Evolutionary conservation across 208 protist genomes (phyloP).

Genomic region (Trypanosoma platydactyli): DNA sequence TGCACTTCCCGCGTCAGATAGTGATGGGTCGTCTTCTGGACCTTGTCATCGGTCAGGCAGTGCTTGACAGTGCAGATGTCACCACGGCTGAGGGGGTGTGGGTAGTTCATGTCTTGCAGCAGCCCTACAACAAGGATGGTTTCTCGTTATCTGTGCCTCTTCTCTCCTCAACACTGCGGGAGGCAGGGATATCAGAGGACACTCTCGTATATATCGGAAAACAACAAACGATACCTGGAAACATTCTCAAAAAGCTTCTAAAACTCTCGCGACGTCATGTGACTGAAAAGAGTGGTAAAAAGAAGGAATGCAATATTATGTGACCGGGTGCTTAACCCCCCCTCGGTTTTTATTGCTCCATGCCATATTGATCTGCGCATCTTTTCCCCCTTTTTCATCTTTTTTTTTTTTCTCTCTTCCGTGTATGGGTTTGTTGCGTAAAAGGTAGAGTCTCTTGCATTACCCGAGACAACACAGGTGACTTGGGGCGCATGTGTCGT

Average conservation of each 20-base stretch:
- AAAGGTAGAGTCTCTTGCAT: too few species aligned
- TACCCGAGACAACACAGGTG: too few species aligned
- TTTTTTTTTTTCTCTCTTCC: too few species aligned
- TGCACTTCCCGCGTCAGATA: constrained; percentile 51
- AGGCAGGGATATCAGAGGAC: constrained; percentile 5
- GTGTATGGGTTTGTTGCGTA: too few species aligned
- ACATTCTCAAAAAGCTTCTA: not conserved
- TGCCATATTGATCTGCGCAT: too few species aligned
- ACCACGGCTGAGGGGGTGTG: constrained; percentile 31
- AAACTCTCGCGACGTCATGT: not conserved
- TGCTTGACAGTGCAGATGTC: constrained; percentile 39
- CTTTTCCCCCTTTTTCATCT: too few species aligned
- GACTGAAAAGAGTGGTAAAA: too few species aligned
- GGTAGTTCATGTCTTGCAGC: constrained; percentile 48
- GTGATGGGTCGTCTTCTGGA: constrained; percentile 69
- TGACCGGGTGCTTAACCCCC: too few species aligned
- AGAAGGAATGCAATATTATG: too few species aligned
- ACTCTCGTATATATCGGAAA: constrained; percentile 20
- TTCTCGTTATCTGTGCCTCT: constrained; percentile 4
- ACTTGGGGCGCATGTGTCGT: too few species aligned
- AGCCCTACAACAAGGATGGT: constrained; percentile 14
- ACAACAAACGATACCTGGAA: not conserved
- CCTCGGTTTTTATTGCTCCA: too few species aligned
- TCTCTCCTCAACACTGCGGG: constrained; percentile 15
- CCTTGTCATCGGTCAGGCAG: constrained; percentile 52